phyloP scores from a whole-genome alignment of 495 filamentous ascomycete species.

The Ramalina peruviana region DNA sequence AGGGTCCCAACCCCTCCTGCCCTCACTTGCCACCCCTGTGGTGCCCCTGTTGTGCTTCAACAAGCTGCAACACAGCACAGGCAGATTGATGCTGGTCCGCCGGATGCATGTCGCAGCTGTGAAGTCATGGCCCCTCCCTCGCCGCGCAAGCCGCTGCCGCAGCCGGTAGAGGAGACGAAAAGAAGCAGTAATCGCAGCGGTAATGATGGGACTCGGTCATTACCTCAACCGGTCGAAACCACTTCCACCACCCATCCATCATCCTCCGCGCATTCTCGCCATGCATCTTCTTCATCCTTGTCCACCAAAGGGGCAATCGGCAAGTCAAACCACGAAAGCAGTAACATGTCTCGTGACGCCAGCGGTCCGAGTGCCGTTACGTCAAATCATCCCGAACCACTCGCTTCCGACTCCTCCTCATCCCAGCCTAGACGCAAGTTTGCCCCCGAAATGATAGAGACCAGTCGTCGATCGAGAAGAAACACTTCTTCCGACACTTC shows the following conservation, averaged over 20 bases:
- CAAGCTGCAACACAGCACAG: no score
- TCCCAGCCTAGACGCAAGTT: constrained; percentile 28
- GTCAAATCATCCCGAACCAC: neutral
- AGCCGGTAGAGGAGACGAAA: constrained; percentile 10
- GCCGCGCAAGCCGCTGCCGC: constrained; percentile 6
- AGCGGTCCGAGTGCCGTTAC: neutral
- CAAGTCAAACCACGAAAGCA: constrained; percentile 9
- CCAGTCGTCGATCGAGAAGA: constrained; percentile 34
- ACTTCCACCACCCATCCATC: constrained; percentile 9
- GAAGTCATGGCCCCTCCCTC: constrained; percentile 1
- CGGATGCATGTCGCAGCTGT: no score
- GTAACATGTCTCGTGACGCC: neutral
- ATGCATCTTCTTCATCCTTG: no score
- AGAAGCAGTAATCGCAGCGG: neutral
- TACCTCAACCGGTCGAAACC: constrained; percentile 16
- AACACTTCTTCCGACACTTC: constrained; percentile 15
- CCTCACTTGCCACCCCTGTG: no score
- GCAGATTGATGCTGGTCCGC: no score
- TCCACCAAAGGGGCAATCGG: neutral
- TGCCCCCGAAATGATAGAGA: constrained; percentile 44
- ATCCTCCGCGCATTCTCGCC: no score
- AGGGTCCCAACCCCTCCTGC: no score
- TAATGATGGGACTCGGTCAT: neutral
- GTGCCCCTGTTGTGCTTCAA: no score
- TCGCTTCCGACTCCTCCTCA: constrained; percentile 10